Base-by-base conservation (phyloP, 2,329 filamentous ascomycete genomes). In the Aspergillus intermedius region DNA sequence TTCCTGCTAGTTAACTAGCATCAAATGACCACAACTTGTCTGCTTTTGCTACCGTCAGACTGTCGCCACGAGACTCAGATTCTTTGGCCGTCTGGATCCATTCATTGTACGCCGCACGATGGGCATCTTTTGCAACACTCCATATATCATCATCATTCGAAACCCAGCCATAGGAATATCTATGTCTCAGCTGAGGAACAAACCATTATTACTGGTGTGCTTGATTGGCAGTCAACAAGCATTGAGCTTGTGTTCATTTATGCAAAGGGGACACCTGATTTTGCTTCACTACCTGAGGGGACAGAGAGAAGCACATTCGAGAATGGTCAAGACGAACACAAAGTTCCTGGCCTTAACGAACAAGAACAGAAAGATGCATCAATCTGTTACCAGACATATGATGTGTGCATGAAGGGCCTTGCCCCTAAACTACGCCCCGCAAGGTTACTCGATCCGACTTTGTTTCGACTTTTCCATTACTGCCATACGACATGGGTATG, bases 141-240 rank as follows among this genome's bases (percentile, higher is more conserved):
- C 56, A 66, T n/a, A n/a, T n/a, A n/a, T n/a, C n/a, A n/a, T n/a
- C 25, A 37, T 65, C 62, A 59, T 57, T 61, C 15, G 61, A 55
- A 34, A 67, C 47, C 63, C 63, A 68, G 0, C 64, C 65, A 49
- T 66, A 37, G 34, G 34, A 37, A 37, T 37, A 37, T 37, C 34
- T 37, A n/a, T n/a, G 34, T 37, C 5, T 37, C 34, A 37, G 34
- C 34, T 12, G n/a, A 37, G 8, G 63, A 67, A 7, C 61, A 58
- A 37, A 62, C 61, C 1, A 6, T 52, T 3, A 56, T 68, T 19
- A 65, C 64, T 3, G 55, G 57, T 9, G 25, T 69, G 0, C 63
- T 69, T 44, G 65, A 69, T 43, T 69, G 61, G 66, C 62, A 69
- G 48, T 56, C 57, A 42, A 47, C 65, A 19, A 60, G 55, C 32